Conservation (phyloP, 108 stramenopile genomes). For the Pseudonitzschia delicatissima region DNA sequence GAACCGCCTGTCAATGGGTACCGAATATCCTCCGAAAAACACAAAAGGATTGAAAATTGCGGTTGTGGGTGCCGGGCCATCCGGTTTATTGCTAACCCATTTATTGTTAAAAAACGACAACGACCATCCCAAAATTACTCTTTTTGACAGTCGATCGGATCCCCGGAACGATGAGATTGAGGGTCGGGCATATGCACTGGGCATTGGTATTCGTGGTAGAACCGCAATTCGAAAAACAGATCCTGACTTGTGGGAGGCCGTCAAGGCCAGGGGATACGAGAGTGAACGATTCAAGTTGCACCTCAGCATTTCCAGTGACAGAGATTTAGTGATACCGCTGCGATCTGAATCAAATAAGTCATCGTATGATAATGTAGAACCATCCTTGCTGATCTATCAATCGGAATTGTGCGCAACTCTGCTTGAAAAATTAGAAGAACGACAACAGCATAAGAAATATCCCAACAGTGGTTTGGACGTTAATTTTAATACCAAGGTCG, state of each 20-base stretch:
- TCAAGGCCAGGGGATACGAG: slow-evolving; percentile 51
- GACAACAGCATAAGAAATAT: slow-evolving; percentile 1
- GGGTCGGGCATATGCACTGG: slow-evolving; percentile 65
- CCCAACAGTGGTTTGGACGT: slow-evolving; percentile 8
- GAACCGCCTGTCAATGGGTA: too few species aligned
- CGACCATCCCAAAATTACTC: slow-evolving; percentile 23
- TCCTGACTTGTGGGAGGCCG: slow-evolving; percentile 49
- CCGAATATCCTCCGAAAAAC: too few species aligned
- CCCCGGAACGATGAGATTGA: slow-evolving; percentile 29
- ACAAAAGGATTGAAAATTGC: slow-evolving; percentile 14
- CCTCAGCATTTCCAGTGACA: not conserved
- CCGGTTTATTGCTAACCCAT: slow-evolving; percentile 69
- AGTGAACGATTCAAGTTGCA: slow-evolving; percentile 69
- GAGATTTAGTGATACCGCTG: slow-evolving; percentile 37
- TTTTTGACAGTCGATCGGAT: slow-evolving; percentile 66
- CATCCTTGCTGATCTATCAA: slow-evolving; percentile 72
- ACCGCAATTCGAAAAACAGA: slow-evolving; percentile 57
- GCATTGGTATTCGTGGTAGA: slow-evolving; percentile 63
- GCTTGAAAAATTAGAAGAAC: slow-evolving; percentile 55
- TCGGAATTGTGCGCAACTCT: slow-evolving; percentile 66
- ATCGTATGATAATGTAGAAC: slow-evolving; percentile 31
- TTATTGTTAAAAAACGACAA: slow-evolving; percentile 31
- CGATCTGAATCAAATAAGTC: slow-evolving; percentile 30
- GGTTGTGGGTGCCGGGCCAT: slow-evolving; percentile 57
- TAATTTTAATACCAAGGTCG: not conserved